Evolutionary conservation across 2,329 filamentous ascomycete species (phyloP).

Genomic region (Sclerotinia glacialis): DNA sequence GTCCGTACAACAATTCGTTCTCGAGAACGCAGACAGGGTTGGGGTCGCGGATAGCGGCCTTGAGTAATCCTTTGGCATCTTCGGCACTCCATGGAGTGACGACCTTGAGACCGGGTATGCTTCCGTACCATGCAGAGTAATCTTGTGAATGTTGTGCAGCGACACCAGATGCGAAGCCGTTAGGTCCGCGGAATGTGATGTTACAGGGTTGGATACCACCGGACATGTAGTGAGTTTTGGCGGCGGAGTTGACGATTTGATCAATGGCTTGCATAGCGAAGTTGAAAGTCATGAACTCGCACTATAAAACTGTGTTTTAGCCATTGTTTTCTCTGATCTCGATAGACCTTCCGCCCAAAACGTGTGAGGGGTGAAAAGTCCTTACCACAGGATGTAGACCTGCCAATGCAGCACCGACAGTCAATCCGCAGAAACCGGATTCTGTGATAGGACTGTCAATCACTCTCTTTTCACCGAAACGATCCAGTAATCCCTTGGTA

Average conservation of each 20-base stretch:
- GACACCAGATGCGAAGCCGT: conserved; percentile 95
- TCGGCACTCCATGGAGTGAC: conserved; percentile 94
- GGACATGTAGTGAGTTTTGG: conserved; percentile 99
- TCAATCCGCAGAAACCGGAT: conserved; percentile 89
- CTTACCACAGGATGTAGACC: conserved; percentile 90
- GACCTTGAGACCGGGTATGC: conserved; percentile 95
- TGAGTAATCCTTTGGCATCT: conserved; percentile 96
- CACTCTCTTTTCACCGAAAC: conserved; percentile 94
- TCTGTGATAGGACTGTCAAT: conserved; percentile 99
- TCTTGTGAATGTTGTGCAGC: conserved; percentile 98
- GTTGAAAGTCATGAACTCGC: conserved; percentile 99
- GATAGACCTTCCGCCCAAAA: conserved; percentile 7
- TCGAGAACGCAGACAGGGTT: conserved; percentile 93
- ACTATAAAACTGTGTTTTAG: conserved; percentile 50
- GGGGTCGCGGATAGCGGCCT: conserved; percentile 96
- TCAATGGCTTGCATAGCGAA: conserved; percentile 99
- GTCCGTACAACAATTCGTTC: conserved; percentile 89
- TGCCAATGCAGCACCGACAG: conserved; percentile 90
- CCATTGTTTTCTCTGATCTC: conserved; percentile 1
- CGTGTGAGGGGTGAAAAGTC: conserved; percentile 33
- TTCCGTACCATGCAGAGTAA: conserved; percentile 98
- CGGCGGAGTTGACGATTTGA: conserved; percentile 97
- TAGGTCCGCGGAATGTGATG: conserved; percentile 98
- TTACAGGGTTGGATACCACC: conserved; percentile 99
- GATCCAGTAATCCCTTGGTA: conserved; percentile 94